A percentile compares a stretch with the other conserved stretches of the same genome.
Evolutionary conservation across 306 rosid species (phyloP).

Genomic region (Sechiopsis laciniata): DNA sequence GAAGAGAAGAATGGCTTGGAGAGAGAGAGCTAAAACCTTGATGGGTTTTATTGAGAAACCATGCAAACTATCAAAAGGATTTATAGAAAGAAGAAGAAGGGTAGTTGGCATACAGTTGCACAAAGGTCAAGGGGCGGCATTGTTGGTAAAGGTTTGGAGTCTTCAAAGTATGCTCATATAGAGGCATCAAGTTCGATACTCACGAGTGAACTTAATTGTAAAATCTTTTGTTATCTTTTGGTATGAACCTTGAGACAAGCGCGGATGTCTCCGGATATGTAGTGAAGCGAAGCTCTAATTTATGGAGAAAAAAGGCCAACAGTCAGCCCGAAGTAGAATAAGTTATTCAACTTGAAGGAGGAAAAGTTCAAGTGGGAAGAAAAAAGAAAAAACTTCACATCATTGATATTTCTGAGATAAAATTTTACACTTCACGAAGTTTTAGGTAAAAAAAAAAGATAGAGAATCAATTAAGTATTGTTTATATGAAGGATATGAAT

Average conservation of each 20-base stretch:
- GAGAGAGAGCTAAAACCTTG: neutral
- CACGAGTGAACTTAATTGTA: too few relatives aligned
- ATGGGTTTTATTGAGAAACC: slow-evolving; percentile 7
- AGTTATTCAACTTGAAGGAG: slow-evolving; percentile 13
- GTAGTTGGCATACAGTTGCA: slow-evolving; percentile 5
- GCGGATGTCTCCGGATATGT: too few relatives aligned
- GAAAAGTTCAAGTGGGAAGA: neutral
- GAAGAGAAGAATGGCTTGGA: slow-evolving; percentile 7
- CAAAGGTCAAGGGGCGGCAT: neutral
- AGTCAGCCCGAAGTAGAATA: slow-evolving; percentile 2
- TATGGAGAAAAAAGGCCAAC: too few relatives aligned
- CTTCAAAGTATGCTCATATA: too few relatives aligned
- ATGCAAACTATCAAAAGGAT: neutral
- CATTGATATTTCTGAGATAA: neutral
- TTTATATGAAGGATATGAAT: neutral
- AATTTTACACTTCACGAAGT: neutral
- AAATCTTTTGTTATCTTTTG: too few relatives aligned
- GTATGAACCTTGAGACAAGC: too few relatives aligned
- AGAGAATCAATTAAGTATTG: neutral
- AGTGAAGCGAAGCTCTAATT: too few relatives aligned
- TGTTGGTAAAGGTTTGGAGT: too few relatives aligned
- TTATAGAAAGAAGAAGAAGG: slow-evolving; percentile 26
- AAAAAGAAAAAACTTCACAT: slow-evolving; percentile 2
- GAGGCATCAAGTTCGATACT: too few relatives aligned
- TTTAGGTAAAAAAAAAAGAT: neutral